A percentile compares a stretch with the other conserved stretches of the same genome.
Conservation (phyloP, 1,284 basidiomycete genomes). For the Clitocybe nebularis region DNA sequence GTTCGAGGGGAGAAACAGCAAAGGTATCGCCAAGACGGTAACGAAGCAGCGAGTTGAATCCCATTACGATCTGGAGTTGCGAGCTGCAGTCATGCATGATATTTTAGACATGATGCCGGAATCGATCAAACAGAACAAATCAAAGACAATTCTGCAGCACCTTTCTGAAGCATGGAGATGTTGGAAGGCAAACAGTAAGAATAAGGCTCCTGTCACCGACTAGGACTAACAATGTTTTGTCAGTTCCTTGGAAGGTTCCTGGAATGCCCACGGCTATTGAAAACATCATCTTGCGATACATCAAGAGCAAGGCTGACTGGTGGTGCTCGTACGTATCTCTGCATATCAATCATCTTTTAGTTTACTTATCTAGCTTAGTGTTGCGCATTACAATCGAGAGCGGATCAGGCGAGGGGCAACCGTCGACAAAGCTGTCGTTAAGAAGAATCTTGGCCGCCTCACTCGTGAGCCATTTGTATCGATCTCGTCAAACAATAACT, state of each 20-base stretch:
- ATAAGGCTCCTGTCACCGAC: conserved; percentile 10
- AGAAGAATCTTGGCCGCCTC: conserved; percentile 91
- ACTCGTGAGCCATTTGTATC: conserved; percentile 52
- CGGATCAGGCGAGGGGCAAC: conserved; percentile 95
- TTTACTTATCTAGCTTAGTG: conserved; percentile 34
- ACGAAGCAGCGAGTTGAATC: conserved; percentile 99
- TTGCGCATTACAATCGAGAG: conserved; percentile 92
- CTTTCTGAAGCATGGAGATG: conserved; percentile 97
- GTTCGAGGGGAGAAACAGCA: conserved; percentile 97
- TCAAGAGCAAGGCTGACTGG: conserved; percentile 99
- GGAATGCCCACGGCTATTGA: conserved; percentile 98
- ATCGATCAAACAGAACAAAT: conserved; percentile 98
- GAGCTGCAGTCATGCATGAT: conserved; percentile 99
- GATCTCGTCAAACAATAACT: conserved; percentile 1
- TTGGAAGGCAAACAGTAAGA: conserved; percentile 96
- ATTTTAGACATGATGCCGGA: conserved; percentile 99
- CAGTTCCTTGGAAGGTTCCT: conserved; percentile 92
- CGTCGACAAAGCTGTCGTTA: conserved; percentile 98
- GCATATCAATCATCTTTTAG: background rate
- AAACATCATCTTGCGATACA: conserved; percentile 98
- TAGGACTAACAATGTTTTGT: conserved; percentile 5
- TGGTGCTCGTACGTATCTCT: conserved; percentile 81
- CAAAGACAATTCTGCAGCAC: conserved; percentile 98
- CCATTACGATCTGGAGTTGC: conserved; percentile 95
- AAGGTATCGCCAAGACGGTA: conserved; percentile 93